phyloP scores from a whole-genome alignment of 768 basidiomycete species.

The Candolleomyces efflorescens region DNA sequence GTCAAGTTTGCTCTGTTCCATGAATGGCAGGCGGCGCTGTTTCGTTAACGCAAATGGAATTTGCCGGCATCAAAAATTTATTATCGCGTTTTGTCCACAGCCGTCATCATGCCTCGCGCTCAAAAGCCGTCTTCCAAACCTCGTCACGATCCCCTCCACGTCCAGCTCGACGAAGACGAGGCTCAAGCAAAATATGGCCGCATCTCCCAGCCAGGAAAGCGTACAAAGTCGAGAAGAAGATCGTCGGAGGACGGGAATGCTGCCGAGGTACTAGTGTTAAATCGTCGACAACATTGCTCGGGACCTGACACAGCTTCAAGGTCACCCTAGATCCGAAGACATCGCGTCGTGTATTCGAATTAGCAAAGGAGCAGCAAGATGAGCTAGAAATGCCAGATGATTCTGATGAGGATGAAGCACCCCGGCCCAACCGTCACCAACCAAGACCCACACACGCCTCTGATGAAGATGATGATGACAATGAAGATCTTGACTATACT shows the following conservation, averaged over 20 bases:
- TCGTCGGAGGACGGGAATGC: constrained; percentile 47
- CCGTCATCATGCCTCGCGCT: constrained; percentile 56
- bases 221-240: constrained; percentile 55
- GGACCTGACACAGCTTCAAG: constrained; percentile 32
- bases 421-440: constrained; percentile 26
- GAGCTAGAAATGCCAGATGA: constrained; percentile 70
- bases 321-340: constrained; percentile 74
- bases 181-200: constrained; percentile 72
- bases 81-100: constrained; percentile 5
- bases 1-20: not conserved
- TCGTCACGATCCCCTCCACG: constrained; percentile 84
- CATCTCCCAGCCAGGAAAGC: constrained; percentile 69
- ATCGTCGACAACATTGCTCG: constrained; percentile 9
- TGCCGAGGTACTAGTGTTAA: constrained; percentile 41
- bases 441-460: constrained; percentile 27
- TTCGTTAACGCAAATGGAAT: constrained; percentile 10
- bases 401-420: constrained; percentile 30
- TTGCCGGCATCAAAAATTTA: constrained; percentile 19
- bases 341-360: constrained; percentile 84
- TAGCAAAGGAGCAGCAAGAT: constrained; percentile 91
- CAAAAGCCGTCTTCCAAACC: constrained; percentile 46
- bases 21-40: not conserved
- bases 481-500: constrained; percentile 47
- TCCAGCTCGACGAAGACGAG: constrained; percentile 82
- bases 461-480: constrained; percentile 53